phyloP scores from a whole-genome alignment of 129 eudicot genomes.

The Lactuca sativa region DNA sequence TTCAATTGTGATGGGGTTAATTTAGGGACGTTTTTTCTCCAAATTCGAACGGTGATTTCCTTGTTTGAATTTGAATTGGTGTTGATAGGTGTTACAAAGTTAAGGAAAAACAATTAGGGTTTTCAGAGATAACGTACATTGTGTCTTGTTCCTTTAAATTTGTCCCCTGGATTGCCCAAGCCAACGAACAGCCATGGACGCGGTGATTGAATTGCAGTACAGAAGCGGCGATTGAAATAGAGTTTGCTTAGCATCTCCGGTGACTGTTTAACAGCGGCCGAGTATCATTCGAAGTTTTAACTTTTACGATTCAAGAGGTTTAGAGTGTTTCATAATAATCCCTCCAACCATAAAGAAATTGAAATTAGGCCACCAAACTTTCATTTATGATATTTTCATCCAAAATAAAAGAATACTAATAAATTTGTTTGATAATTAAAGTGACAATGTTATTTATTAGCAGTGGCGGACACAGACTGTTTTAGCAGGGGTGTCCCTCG shows the following conservation, averaged over 20 bases:
- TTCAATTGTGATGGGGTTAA: not conserved
- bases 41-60: not conserved
- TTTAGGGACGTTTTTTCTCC: not conserved
- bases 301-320: no score
- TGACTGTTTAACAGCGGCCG: slow-evolving; percentile 5
- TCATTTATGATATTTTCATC: no score
- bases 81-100: not conserved
- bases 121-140: slow-evolving; percentile 45
- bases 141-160: slow-evolving; percentile 80
- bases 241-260: slow-evolving; percentile 44
- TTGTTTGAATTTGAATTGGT: not conserved
- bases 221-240: slow-evolving; percentile 35
- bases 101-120: not conserved
- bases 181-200: slow-evolving; percentile 90
- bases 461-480: no score
- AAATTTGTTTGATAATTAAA: no score
- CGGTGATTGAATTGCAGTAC: slow-evolving; percentile 43
- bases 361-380: no score
- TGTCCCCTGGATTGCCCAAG: slow-evolving; percentile 86
- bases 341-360: no score
- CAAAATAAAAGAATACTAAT: no score
- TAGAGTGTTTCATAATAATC: no score
- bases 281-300: not conserved
- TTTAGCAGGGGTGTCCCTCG: no score
- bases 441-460: no score